Evolutionary conservation across 1,284 basidiomycete genomes (phyloP).

Genomic region (Marasmius sp.): DNA sequence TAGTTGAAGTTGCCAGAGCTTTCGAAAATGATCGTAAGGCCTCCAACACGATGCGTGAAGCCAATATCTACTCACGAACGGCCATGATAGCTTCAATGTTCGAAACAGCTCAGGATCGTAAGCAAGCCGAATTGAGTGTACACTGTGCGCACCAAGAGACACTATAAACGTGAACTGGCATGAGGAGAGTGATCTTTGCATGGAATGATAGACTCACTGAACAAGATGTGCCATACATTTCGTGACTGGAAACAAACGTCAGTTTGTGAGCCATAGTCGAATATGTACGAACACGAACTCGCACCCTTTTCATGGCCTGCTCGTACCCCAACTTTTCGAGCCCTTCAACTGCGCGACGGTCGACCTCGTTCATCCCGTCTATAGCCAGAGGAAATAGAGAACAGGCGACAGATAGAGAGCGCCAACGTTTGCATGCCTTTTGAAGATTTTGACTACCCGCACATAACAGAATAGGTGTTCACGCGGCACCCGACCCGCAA

Average conservation of each 20-base stretch:
- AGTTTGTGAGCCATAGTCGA: neutral
- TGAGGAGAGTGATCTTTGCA: neutral
- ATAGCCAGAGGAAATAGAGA: no score
- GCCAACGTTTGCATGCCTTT: no score
- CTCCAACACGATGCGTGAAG: slow-evolving; percentile 4
- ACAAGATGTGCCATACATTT: neutral
- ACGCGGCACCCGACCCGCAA: no score
- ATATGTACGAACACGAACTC: neutral
- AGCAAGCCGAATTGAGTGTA: no score
- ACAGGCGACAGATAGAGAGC: no score
- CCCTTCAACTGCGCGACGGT: neutral
- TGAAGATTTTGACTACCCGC: no score
- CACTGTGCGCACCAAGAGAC: neutral
- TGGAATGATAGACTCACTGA: neutral
- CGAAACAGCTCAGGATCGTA: no score
- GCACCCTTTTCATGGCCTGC: neutral
- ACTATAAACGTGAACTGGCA: neutral
- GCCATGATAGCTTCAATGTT: slow-evolving; percentile 52
- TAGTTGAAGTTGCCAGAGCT: slow-evolving; percentile 54
- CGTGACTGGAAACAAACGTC: neutral
- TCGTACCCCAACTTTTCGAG: neutral
- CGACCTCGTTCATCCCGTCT: neutral
- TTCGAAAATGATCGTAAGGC: neutral
- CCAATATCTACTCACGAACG: slow-evolving; percentile 42
- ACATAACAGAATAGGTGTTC: no score